Evolutionary conservation across 2,329 filamentous ascomycete genomes (phyloP), one percentile per base, ranked within the genome.

Genomic region (Neospermospora avenae): DNA sequence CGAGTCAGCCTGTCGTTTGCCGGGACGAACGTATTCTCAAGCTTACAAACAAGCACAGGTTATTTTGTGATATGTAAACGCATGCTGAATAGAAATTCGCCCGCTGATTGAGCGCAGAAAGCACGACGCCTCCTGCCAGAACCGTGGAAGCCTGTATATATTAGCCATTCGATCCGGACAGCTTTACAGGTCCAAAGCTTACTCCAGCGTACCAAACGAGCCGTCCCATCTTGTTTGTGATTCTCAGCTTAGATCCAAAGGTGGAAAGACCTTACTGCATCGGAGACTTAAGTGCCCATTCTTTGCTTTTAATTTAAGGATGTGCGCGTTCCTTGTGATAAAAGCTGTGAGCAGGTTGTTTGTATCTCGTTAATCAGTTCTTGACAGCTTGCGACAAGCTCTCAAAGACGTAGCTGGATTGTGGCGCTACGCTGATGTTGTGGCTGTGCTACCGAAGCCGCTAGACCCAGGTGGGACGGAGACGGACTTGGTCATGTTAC

Each of bases 31-130:
- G n/a, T 45, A 22, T 7, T n/a, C 51, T 10, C n/a, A 34, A 35
- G 34, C 84, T 68, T 75, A 95, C 90, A 84, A 98, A 90, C 56
- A 98, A 80, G 73, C 93, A 98, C 69, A 96, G 88, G 78, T 95
- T 98, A 76, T 92, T 97, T 77, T 98, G 93, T 42, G 93, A 91
- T 54, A 99, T 85, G 77, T 98, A 96, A 52, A 99, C 95, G 77
- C 92, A 95, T 67, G 95, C 93, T 57, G 93, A 96, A 78, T 99
- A 99, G 81, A 98, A 99, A 77, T 99, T 99, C 65, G 95, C 88
- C 66, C 95, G 86, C 77, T 98, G 91, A 72, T 95, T 89, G 76
- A 98, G 93, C 63, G 95, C 93, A 73, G 93, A 95, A 60, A 96
- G 77, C 62, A 97, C 82, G 61, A 96, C 92, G 69, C 86, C 85